A percentile compares a stretch with the other conserved stretches of the same genome.
Conservation (phyloP, 1,139 yeast genomes). For the Hansenula sp. region DNA sequence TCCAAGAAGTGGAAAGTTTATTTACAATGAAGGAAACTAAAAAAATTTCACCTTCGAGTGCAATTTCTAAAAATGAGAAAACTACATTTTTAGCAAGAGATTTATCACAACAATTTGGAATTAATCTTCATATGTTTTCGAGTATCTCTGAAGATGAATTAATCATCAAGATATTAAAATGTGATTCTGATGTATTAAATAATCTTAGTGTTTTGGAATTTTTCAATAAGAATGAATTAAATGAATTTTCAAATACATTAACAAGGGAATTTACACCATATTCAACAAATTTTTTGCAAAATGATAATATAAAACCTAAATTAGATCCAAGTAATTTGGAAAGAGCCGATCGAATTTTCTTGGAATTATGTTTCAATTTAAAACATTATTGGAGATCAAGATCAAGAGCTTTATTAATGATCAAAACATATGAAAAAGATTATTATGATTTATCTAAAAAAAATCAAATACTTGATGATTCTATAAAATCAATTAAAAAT, state of each 20-base stretch:
- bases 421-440: conserved; percentile 69
- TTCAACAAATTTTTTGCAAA: conserved; percentile 48
- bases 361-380: conserved; percentile 75
- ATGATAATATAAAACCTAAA: conserved; percentile 38
- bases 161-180: conserved; percentile 60
- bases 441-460: conserved; percentile 65
- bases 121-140: conserved; percentile 80
- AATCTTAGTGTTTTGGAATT: conserved; percentile 79
- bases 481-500: conserved; percentile 53
- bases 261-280: conserved; percentile 72
- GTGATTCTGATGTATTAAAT: conserved; percentile 66
- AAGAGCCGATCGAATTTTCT: conserved; percentile 75
- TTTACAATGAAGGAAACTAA: conserved; percentile 48
- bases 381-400: conserved; percentile 84
- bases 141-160: conserved; percentile 58
- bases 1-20: conserved; percentile 72
- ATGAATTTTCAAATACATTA: conserved; percentile 66
- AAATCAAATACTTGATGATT: conserved; percentile 62
- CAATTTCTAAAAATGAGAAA: conserved; percentile 35
- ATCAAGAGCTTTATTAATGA: conserved; percentile 68
- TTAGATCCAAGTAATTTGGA: conserved; percentile 63
- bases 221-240: conserved; percentile 67
- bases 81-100: conserved; percentile 72
- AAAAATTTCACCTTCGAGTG: conserved; percentile 24
- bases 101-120: conserved; percentile 87